These are phyloP conservation scores for Lablab purpureus DNA, from an alignment of 306 rosid genomes.

Conservation along the genomic window DNA sequence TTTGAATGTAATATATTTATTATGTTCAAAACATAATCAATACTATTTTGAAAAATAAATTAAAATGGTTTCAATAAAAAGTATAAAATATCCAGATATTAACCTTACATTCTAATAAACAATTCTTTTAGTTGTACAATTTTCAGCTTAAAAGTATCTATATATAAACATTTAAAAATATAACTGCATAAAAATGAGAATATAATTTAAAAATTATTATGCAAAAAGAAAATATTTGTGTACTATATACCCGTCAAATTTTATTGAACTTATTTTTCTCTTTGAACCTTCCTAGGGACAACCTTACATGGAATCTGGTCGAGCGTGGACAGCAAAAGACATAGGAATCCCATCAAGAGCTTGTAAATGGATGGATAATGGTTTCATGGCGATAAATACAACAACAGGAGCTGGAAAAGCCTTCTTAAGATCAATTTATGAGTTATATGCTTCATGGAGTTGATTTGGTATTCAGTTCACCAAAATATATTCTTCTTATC, in stretches of 20 bases:
- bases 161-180: too few species aligned
- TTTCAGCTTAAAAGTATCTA: too few species aligned
- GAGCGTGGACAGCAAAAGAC: constrained; percentile 69
- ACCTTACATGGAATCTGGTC: constrained; percentile 65
- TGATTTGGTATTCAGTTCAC: constrained; percentile 66
- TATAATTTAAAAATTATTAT: too few species aligned
- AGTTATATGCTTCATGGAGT: constrained; percentile 74
- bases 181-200: too few species aligned
- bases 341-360: constrained; percentile 62
- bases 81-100: too few species aligned
- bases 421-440: constrained; percentile 74
- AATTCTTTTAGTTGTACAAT: too few species aligned
- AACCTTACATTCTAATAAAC: too few species aligned
- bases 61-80: too few species aligned
- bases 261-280: neutral
- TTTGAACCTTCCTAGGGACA: constrained; percentile 50
- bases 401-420: constrained; percentile 74
- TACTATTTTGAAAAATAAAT: too few species aligned
- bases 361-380: constrained; percentile 76
- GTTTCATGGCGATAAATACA: constrained; percentile 77
- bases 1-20: too few species aligned
- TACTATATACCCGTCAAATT: neutral
- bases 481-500: neutral
- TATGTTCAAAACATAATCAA: too few species aligned
- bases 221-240: too few species aligned